These are phyloP conservation scores for Rhamnella rubrinervis DNA, from an alignment of 331 rosid genomes.

Conservation along the genomic window DNA sequence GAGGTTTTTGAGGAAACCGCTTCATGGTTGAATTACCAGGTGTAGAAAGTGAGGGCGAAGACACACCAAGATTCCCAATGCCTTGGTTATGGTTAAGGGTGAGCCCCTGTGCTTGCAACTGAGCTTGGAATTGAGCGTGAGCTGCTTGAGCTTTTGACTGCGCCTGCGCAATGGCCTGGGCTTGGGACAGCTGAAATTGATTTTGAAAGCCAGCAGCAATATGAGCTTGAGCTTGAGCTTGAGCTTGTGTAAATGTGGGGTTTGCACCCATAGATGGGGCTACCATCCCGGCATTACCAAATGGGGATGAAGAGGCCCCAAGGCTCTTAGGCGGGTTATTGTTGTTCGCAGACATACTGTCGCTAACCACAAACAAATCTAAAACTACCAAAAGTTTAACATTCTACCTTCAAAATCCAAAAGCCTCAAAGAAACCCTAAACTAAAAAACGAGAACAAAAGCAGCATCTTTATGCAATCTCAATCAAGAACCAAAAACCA, in stretches of 20 bases:
- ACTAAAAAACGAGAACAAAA: background rate
- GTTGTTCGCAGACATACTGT: slow-evolving; percentile 82
- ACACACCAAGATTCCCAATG: slow-evolving; percentile 57
- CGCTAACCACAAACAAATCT: slow-evolving; percentile 19
- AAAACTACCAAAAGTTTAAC: slow-evolving; percentile 27
- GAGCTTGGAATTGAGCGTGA: slow-evolving; percentile 91
- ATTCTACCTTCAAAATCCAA: slow-evolving; percentile 23
- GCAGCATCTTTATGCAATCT: background rate
- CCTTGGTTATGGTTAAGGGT: slow-evolving; percentile 61
- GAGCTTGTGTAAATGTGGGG: slow-evolving; percentile 64
- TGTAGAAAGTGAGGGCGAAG: slow-evolving; percentile 49
- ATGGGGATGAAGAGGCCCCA: slow-evolving; percentile 78
- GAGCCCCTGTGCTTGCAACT: slow-evolving; percentile 90
- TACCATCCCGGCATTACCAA: slow-evolving; percentile 67
- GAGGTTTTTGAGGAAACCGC: slow-evolving; percentile 80
- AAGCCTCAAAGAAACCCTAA: background rate
- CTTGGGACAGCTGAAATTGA: slow-evolving; percentile 81
- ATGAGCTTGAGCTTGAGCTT: slow-evolving; percentile 75
- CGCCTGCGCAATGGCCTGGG: slow-evolving; percentile 94
- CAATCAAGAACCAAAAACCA: slow-evolving; percentile 7
- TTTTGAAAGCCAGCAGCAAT: slow-evolving; percentile 69
- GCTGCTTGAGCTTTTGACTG: slow-evolving; percentile 72
- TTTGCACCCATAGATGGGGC: slow-evolving; percentile 52
- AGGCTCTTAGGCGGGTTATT: slow-evolving; percentile 74
- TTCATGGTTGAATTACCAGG: slow-evolving; percentile 57